These are phyloP conservation scores for Solanum pinnatisectum DNA, from an alignment of 257 asterid species.

Conservation along the genomic window DNA sequence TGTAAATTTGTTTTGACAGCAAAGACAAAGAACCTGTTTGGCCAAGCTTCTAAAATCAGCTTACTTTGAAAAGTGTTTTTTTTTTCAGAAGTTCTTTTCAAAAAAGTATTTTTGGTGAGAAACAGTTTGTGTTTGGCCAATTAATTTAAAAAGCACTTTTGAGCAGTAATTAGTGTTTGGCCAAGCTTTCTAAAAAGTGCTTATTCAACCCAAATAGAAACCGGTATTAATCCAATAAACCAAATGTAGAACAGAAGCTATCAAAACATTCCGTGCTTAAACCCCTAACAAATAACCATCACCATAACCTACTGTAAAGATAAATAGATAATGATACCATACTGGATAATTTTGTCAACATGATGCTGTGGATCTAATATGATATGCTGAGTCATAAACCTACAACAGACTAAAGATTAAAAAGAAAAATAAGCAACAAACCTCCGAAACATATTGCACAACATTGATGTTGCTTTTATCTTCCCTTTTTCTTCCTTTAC, in stretches of 20 bases:
- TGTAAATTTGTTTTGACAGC: neutral
- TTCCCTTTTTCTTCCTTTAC: conserved; percentile 86
- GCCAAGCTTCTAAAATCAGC: neutral
- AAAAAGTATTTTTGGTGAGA: neutral
- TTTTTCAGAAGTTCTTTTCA: neutral
- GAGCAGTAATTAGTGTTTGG: neutral
- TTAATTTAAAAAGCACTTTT: neutral
- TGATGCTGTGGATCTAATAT: neutral
- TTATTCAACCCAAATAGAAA: neutral
- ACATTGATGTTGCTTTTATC: conserved; percentile 70
- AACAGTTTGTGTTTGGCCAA: neutral
- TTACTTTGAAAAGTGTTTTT: neutral
- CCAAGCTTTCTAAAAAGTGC: neutral
- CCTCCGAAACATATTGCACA: conserved; percentile 98
- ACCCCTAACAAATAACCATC: neutral
- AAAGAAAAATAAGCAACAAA: conserved; percentile 9
- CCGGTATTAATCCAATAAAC: neutral
- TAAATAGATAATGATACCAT: neutral
- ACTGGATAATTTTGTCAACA: neutral
- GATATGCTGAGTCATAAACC: neutral
- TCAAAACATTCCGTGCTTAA: neutral
- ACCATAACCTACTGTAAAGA: neutral
- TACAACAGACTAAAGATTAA: neutral
- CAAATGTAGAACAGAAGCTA: neutral
- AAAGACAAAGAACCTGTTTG: neutral